Evolutionary conservation across 1,139 yeast species (phyloP), one percentile per base, ranked within the genome.

Genomic region (Trichomonascaceae sp.): DNA sequence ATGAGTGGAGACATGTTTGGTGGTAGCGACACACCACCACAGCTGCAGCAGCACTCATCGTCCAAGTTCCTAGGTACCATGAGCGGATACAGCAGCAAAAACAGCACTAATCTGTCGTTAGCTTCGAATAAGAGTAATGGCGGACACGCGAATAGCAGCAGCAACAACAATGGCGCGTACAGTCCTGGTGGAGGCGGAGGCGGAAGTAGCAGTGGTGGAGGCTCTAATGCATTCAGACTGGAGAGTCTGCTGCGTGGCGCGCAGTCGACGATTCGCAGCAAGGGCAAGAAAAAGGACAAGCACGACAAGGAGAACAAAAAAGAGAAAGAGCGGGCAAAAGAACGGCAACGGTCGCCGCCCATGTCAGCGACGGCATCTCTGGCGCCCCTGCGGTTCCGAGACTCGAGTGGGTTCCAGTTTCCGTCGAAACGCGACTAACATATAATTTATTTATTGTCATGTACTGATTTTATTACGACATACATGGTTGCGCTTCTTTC

Each of bases 161-260:
- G 26, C 28, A 17, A 27, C 28, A 28, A 16, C 33, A 28, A 25
- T 11, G 5, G 23, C 28, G 9, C 34, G 34, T 3, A 32, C 30
- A 14, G 34, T 36, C 3, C 44, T 33, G 9, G 57, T 52, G 28
- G 9, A 6, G 11, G 9, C 23, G 11, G 9, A 8, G 11, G 23
- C 11, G 9, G 11, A 6, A 20, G 23, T 11, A 20, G 11, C 23
- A n/a, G n/a, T n/a, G n/a, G n/a, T n/a, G n/a, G n/a, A n/a, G n/a
- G n/a, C n/a, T n/a, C n/a, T n/a, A 42, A 50, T 5, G 48, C 57
- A 3, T 55, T 55, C 46, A 40, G 59, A 5, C 41, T 55, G 4
- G 59, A 55, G 26, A 47, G 54, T 27, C 37, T 55, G 14, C 36
- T 55, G 26, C 34, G 56, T 11, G 52, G 51, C 5, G 55, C 56